Base-by-base conservation (phyloP, 1,139 yeast species). In the Geotrichum fermentans region DNA sequence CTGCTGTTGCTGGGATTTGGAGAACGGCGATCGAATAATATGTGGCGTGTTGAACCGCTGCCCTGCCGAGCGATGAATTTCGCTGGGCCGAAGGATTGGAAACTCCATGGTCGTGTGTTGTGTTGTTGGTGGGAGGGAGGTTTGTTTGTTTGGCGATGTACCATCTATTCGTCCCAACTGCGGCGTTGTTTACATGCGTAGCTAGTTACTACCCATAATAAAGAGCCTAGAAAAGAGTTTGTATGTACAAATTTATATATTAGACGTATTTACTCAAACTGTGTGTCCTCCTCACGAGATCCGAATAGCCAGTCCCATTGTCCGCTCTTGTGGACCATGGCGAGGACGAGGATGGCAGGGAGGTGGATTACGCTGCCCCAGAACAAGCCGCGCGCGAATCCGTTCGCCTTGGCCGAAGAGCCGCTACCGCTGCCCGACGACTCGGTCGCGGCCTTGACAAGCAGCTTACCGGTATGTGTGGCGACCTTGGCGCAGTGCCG, bases 281-380 rank as follows among this genome's bases (percentile, higher is more conserved):
- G 26, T 14, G 38, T 45, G 34, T 54, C 56, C 20, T 51, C 56
- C 5, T 52, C 55, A 30, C 41, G 41, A 14, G 46, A 37, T 1
- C 57, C 59, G 52, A 59, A 59, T 40, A 85, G 61, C 71, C 92
- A 78, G 63, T 88, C 95, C 97, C 97, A 90, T 65, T 90, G 90
- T 2, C 96, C 97, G 63, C 82, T 83, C 67, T 92, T 94, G 67
- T 94, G 98, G 47, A 90, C 66, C 89, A 94, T 89, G 0, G 97
- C 97, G 53, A 94, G 72, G 22, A 89, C 82, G 50, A 94, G 71
- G 8, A 94, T 83, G 0, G 87, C 92, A 1, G 99, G 98, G 47
- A 94, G 70, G 59, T 94, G 97, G 80, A 94, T 81, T 1, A 94
- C 96, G 22, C 96, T 85, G 38, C 95, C 88, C 95, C 96, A 87